Evolutionary conservation across 768 basidiomycete genomes (phyloP).

Genomic region (Neoboletus brunneissimus): DNA sequence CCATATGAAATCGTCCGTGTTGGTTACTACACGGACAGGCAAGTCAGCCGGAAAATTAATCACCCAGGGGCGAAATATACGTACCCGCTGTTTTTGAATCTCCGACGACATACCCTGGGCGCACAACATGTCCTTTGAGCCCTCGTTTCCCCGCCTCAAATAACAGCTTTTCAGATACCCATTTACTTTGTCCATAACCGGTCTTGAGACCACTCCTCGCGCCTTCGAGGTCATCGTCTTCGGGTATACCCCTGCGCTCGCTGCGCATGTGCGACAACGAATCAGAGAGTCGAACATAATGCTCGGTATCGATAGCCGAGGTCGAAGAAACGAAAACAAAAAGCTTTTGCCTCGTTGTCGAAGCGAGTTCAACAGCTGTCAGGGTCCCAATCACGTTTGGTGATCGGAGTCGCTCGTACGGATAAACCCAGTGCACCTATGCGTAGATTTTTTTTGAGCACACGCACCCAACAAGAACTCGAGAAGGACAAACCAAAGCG

Average conservation of each 20-base stretch:
- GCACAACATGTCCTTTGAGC: slow-evolving; percentile 78
- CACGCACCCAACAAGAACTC: neutral
- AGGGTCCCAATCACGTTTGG: slow-evolving; percentile 94
- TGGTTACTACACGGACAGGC: slow-evolving; percentile 63
- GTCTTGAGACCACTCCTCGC: slow-evolving; percentile 72
- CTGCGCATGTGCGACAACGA: slow-evolving; percentile 43
- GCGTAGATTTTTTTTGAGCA: neutral
- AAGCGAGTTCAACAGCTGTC: slow-evolving; percentile 76
- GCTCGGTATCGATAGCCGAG: slow-evolving; percentile 87
- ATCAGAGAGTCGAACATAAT: slow-evolving; percentile 88
- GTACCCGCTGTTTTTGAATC: slow-evolving; percentile 83
- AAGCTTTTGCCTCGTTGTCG: slow-evolving; percentile 67
- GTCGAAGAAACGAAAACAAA: slow-evolving; percentile 95
- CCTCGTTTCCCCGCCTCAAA: slow-evolving; percentile 90
- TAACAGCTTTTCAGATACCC: slow-evolving; percentile 95
- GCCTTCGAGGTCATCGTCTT: slow-evolving; percentile 86
- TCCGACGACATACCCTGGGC: slow-evolving; percentile 96
- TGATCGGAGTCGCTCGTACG: slow-evolving; percentile 87
- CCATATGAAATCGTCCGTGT: slow-evolving; percentile 99
- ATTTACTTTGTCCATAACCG: slow-evolving; percentile 97
- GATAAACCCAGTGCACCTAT: slow-evolving; percentile 98
- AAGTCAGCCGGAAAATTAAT: slow-evolving; percentile 2
- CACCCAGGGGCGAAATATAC: slow-evolving; percentile 17
- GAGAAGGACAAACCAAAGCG: slow-evolving; percentile 71
- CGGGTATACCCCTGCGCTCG: slow-evolving; percentile 68